Conservation (phyloP, 2,329 filamentous ascomycete genomes). For the Teratosphaeria viscida region DNA sequence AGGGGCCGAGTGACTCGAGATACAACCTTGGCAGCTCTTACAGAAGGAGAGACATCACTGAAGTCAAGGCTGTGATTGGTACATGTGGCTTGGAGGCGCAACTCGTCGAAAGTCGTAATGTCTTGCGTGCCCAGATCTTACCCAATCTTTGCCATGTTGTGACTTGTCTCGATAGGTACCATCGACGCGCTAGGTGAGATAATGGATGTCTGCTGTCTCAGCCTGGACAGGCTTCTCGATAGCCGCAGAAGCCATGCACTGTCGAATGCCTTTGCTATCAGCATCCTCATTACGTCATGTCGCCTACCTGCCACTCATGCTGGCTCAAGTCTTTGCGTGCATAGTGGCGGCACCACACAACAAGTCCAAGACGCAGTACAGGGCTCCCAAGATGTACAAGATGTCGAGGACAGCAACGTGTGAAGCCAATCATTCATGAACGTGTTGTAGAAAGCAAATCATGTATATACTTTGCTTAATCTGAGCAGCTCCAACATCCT, state of each 20-base stretch:
- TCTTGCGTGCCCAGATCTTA: not conserved
- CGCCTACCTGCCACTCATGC: not conserved
- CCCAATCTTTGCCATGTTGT: too few species aligned
- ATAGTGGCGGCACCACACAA: not conserved
- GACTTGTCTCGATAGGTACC: too few species aligned
- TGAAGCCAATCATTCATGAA: too few species aligned
- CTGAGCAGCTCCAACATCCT: not conserved
- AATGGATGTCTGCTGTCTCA: not conserved
- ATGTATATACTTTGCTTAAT: not conserved
- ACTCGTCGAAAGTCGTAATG: too few species aligned
- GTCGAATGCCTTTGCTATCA: not conserved
- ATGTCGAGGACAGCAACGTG: not conserved
- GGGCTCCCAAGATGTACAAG: not conserved
- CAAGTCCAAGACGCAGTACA: not conserved
- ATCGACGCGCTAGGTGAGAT: not conserved
- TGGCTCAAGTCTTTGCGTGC: not conserved
- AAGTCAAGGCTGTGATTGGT: not conserved
- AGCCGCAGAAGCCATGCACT: not conserved
- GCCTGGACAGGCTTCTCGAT: not conserved
- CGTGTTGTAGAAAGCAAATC: not conserved
- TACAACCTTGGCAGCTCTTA: not conserved
- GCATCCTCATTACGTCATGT: not conserved
- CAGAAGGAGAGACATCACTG: not conserved
- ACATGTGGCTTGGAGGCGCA: too few species aligned
- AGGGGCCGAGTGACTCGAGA: too few species aligned